Conservation (phyloP, 306 rosid genomes). For the Carpinus fangiana region DNA sequence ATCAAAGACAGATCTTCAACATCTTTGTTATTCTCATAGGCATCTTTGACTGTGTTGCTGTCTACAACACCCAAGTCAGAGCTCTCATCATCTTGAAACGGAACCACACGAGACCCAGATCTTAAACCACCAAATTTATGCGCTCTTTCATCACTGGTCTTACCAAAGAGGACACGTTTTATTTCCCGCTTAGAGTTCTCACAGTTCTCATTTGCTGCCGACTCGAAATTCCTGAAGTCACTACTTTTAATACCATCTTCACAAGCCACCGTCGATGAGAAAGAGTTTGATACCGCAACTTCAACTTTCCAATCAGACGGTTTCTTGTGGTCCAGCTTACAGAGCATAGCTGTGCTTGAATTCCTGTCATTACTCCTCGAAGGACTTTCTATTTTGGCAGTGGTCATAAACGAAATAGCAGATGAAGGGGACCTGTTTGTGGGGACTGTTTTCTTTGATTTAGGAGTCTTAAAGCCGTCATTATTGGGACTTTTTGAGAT, state of each 20-base stretch:
- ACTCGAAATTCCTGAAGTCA: conserved; percentile 36
- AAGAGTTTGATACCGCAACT: conserved; percentile 39
- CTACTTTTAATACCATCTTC: conserved; percentile 46
- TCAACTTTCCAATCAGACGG: conserved; percentile 48
- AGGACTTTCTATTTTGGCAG: conserved; percentile 40
- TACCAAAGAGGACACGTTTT: conserved; percentile 49
- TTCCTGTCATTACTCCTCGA: conserved; percentile 39
- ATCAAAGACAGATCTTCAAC: conserved; percentile 76
- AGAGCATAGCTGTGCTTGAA: conserved; percentile 34
- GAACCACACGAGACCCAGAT: conserved; percentile 70
- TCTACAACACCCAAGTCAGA: conserved; percentile 31
- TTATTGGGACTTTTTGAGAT: conserved; percentile 38
- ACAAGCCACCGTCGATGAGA: conserved; percentile 34
- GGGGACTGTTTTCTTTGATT: conserved; percentile 58
- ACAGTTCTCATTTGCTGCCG: conserved; percentile 29
- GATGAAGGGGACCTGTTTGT: conserved; percentile 65
- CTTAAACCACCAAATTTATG: conserved; percentile 51
- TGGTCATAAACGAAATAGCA: conserved; percentile 41
- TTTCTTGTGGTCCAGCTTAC: conserved; percentile 47
- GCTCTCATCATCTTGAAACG: conserved; percentile 50
- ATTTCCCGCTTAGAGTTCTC: conserved; percentile 40
- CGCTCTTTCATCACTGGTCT: conserved; percentile 56
- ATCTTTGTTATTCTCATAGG: conserved; percentile 67
- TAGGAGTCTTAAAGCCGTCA: conserved; percentile 44
- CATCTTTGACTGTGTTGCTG: conserved; percentile 47